Conservation (phyloP, 139 green algal species). For the Ettlia oleoabundans region DNA sequence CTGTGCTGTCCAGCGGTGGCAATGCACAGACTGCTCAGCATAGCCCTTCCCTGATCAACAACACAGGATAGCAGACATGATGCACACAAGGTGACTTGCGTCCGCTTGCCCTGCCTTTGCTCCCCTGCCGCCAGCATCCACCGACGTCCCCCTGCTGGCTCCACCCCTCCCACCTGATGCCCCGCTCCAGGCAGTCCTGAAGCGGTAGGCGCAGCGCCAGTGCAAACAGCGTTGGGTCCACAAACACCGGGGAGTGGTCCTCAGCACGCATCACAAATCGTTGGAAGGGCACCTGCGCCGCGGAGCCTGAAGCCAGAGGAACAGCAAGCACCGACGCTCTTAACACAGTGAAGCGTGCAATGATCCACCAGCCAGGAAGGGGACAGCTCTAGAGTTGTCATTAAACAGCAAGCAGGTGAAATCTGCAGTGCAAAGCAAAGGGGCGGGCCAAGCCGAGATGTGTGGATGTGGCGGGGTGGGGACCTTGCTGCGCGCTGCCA, state of each 20-base stretch:
- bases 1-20: too few relatives aligned
- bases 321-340: background rate
- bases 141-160: background rate
- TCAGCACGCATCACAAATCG: constrained; percentile 29
- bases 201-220: constrained; percentile 38
- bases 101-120: too few relatives aligned
- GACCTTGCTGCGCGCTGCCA: too few relatives aligned
- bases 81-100: too few relatives aligned
- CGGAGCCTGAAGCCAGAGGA: background rate
- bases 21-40: too few relatives aligned
- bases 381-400: too few relatives aligned
- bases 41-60: too few relatives aligned
- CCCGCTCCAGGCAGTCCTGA: background rate
- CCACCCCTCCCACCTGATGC: constrained; percentile 29
- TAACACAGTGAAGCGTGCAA: background rate
- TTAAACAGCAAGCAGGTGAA: too few relatives aligned
- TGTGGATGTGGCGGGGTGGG: too few relatives aligned
- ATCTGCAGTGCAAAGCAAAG: background rate
- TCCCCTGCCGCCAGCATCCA: background rate
- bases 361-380: background rate
- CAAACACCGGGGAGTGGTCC: constrained; percentile 37
- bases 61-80: too few relatives aligned
- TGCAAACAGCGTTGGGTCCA: constrained; percentile 42
- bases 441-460: background rate
- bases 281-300: constrained; percentile 34